phyloP scores from a whole-genome alignment of 139 green algal species.

The Chlorella ohadii region DNA sequence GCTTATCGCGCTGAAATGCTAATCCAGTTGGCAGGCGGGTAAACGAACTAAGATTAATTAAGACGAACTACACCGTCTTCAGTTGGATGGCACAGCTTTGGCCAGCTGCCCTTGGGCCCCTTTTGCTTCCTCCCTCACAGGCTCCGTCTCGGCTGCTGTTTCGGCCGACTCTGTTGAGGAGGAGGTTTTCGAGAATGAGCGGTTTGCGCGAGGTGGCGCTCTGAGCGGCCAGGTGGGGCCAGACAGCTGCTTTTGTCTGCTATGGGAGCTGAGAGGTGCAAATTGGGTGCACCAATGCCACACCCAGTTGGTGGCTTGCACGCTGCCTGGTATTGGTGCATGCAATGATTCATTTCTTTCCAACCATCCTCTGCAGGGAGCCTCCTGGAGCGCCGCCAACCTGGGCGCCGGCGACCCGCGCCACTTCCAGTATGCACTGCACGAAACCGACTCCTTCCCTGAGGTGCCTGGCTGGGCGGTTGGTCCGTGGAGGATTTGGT shows the following conservation, averaged over 20 bases:
- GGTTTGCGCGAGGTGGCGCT: slow-evolving; percentile 67
- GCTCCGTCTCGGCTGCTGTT: slow-evolving; percentile 5
- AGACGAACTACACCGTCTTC: no score
- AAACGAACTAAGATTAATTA: no score
- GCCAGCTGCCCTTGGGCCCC: no score
- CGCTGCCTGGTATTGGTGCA: no score
- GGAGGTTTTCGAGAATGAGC: slow-evolving; percentile 90
- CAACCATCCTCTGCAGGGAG: not conserved
- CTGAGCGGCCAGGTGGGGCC: slow-evolving; percentile 35
- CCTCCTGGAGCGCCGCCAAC: slow-evolving; percentile 25
- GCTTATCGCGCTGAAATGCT: no score
- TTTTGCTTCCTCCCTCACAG: not conserved
- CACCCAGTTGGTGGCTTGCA: no score
- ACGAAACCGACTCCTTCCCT: slow-evolving; percentile 9
- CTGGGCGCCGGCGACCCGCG: slow-evolving; percentile 12
- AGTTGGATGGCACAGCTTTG: no score
- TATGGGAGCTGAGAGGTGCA: no score
- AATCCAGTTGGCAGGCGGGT: no score
- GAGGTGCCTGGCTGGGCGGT: not conserved
- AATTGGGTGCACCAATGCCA: no score
- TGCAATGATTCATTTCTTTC: no score
- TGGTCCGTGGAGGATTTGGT: not conserved
- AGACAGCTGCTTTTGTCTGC: no score
- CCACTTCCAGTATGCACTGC: slow-evolving; percentile 18
- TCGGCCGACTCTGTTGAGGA: slow-evolving; percentile 63